A percentile compares a stretch with the other conserved stretches of the same genome.
phyloP scores from a whole-genome alignment of 306 rosid genomes.

The Mimosa pudica region DNA sequence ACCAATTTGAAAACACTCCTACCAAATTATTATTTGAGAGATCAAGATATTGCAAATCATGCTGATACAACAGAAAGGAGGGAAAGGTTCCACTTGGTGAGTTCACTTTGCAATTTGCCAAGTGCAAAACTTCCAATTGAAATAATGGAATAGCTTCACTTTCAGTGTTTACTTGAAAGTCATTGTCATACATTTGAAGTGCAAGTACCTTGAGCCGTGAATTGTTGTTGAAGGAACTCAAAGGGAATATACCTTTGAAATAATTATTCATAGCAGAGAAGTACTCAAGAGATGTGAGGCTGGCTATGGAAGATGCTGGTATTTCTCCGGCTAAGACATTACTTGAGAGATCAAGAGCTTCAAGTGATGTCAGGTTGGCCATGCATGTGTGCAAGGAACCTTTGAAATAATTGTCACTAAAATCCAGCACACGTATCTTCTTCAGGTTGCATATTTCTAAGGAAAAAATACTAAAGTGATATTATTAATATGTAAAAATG shows the following conservation, averaged over 20 bases:
- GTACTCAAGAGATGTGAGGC: constrained; percentile 6
- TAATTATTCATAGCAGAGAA: neutral
- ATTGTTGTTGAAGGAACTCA: constrained; percentile 1
- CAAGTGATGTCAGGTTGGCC: neutral
- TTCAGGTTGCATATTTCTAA: neutral
- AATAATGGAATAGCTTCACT: neutral
- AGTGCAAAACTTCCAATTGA: neutral
- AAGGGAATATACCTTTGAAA: constrained; percentile 5
- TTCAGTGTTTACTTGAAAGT: neutral
- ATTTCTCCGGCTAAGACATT: neutral
- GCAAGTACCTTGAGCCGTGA: neutral
- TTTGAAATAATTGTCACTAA: neutral
- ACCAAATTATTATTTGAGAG: neutral
- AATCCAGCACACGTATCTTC: constrained; percentile 13
- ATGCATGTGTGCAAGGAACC: neutral
- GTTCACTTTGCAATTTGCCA: too few species aligned
- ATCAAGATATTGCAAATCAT: neutral
- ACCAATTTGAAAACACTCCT: neutral
- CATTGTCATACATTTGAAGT: neutral
- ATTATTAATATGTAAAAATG: neutral
- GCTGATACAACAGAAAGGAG: neutral
- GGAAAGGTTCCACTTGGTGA: neutral
- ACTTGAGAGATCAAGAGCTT: constrained; percentile 4
- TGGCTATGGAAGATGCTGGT: neutral
- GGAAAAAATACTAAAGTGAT: neutral